A percentile compares a stretch with the other conserved stretches of the same genome.
These are phyloP conservation scores for Fusarium palustre DNA, from an alignment of 2,329 filamentous ascomycete species.

Conservation along the genomic window DNA sequence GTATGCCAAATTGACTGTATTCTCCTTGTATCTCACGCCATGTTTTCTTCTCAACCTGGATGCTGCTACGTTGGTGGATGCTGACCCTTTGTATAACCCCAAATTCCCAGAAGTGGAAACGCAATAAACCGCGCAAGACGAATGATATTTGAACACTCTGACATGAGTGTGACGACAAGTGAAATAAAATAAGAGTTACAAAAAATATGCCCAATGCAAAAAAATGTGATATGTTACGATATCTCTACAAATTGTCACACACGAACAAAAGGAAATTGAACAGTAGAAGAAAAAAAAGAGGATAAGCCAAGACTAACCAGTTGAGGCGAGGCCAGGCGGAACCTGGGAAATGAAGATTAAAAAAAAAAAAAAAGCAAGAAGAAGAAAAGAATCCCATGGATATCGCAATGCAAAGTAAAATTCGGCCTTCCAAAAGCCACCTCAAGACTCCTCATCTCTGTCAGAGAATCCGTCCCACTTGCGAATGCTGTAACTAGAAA, in stretches of 20 bases:
- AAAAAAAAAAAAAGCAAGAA: not conserved
- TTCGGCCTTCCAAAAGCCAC: conserved; percentile 21
- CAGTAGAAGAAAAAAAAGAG: not conserved
- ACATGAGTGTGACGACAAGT: not conserved
- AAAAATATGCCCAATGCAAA: not conserved
- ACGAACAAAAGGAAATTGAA: not conserved
- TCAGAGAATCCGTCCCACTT: conserved; percentile 22
- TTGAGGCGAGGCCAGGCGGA: not conserved
- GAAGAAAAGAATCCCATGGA: conserved; percentile 29
- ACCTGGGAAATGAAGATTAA: not conserved
- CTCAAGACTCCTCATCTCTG: conserved; percentile 32
- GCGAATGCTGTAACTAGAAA: conserved; percentile 5
- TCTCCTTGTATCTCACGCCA: not conserved
- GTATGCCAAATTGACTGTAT: conserved; percentile 3
- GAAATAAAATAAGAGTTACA: conserved; percentile 1
- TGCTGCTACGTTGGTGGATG: conserved; percentile 23
- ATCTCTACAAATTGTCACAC: not conserved
- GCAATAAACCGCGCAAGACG: conserved; percentile 6
- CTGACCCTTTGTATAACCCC: conserved; percentile 29
- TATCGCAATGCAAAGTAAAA: conserved; percentile 33
- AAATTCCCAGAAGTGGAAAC: conserved; percentile 2
- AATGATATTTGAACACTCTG: conserved; percentile 8
- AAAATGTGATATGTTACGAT: conserved; percentile 20
- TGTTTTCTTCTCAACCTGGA: conserved; percentile 6
- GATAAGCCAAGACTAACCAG: not conserved